Evolutionary conservation across 345 rosid genomes (phyloP), one percentile per base, ranked within the genome.

Genomic region (Turritis glabra): DNA sequence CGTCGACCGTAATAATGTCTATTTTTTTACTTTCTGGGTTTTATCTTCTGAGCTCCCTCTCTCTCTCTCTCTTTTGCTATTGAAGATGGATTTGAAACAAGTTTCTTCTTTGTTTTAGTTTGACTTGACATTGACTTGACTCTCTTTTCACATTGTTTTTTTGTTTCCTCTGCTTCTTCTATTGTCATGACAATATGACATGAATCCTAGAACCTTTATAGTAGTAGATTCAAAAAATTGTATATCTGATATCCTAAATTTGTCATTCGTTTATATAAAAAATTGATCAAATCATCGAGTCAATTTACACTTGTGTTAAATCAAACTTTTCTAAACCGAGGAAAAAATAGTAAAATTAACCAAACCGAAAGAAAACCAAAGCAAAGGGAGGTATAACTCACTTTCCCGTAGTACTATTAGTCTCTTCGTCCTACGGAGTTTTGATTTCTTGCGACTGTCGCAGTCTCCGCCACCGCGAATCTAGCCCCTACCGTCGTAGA

Each of bases 1-100:
- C 8, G 12, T 60, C 48, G 23, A 60, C 69, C 35, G 51, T 54
- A 68, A 60, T 68, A 52, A 60, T 21, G 63, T 40, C 62, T 67
- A 67, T 66, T 43, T 35, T 30, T 30, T 43, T n/a, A 55, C 32
- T 8, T 46, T 64, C 27, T 43, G 18, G 64, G 23, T 7, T 66
- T 60, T 13, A 57, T 58, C 17, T 74, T 67, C 5, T 13, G 29
- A 73, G 57, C 14, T 37, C 40, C 4, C 64, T 55, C 8, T 32
- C 12, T 32, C 25, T 32, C 25, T 33, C 21, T 54, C 15, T 32
- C 19, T 60, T 38, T 22, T 7, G 47, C 17, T 21, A 21, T 38
- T 3, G 50, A 61, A 61, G 33, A 59, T 74, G 12, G 52, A 37
- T 74, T 40, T 38, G 32, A 74, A 66, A 8, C 38, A 32, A 65